These are phyloP conservation scores for Fraxinus anomala DNA, from an alignment of 257 asterid species.

Conservation along the genomic window DNA sequence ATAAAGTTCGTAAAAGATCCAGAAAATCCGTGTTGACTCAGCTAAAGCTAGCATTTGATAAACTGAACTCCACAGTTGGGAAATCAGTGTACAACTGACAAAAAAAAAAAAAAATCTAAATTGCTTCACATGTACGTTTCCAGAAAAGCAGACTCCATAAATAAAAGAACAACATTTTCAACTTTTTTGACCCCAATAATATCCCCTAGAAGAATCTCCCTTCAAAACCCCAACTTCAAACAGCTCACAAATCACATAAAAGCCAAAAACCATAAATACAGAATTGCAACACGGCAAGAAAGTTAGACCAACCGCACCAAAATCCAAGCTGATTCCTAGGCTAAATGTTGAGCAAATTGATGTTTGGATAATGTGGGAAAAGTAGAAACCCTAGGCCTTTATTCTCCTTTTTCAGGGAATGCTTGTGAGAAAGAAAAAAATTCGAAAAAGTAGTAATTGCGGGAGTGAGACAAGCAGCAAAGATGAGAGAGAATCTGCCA, in stretches of 20 bases:
- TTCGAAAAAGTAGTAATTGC: constrained; percentile 28
- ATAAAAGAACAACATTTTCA: background rate
- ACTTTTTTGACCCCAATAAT: background rate
- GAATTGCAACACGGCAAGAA: background rate
- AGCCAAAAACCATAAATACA: constrained; percentile 7
- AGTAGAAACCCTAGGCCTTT: constrained; percentile 56
- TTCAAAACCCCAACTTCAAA: constrained; percentile 27
- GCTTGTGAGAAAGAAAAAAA: constrained; percentile 55
- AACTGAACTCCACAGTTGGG: constrained; percentile 28
- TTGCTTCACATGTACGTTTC: constrained; percentile 56
- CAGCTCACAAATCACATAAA: constrained; percentile 18
- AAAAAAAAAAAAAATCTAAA: constrained; percentile 25
- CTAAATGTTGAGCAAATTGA: constrained; percentile 33
- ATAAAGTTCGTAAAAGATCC: constrained; percentile 51
- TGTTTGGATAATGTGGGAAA: constrained; percentile 21
- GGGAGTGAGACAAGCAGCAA: constrained; percentile 16
- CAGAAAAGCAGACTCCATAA: constrained; percentile 8
- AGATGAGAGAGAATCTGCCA: constrained; percentile 39
- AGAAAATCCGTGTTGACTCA: constrained; percentile 49
- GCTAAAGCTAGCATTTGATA: constrained; percentile 26
- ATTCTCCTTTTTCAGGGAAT: constrained; percentile 47
- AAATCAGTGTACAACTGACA: constrained; percentile 25
- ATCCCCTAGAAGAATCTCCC: background rate
- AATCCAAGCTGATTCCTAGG: constrained; percentile 22
- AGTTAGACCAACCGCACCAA: background rate